A percentile compares a stretch with the other conserved stretches of the same genome.
Conservation (phyloP, 169 alveolate genomes). For the Eimeria sp. region DNA sequence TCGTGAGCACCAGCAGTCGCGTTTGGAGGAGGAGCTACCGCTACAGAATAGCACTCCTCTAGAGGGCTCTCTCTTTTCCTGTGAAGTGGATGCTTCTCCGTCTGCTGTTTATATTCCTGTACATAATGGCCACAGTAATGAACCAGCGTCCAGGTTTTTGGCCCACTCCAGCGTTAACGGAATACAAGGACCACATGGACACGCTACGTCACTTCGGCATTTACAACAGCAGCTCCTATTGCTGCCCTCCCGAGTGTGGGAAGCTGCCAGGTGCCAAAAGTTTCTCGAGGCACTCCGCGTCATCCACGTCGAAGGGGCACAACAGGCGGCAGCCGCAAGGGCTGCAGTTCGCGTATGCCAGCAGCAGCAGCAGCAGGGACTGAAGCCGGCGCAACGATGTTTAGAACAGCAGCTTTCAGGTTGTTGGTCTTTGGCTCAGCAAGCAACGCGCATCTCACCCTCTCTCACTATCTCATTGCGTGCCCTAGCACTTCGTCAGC, state of each 20-base stretch:
- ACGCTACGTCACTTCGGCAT: not conserved
- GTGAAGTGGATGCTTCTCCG: constrained; percentile 12
- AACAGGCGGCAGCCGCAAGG: constrained; percentile 8
- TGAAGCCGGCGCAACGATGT: not conserved
- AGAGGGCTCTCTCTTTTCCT: constrained; percentile 40
- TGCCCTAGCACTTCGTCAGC: constrained; percentile 53
- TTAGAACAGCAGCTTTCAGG: constrained; percentile 14
- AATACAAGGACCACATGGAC: not conserved
- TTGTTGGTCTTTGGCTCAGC: constrained; percentile 63
- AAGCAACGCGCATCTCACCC: not conserved
- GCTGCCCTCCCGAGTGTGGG: constrained; percentile 62
- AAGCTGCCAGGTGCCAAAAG: constrained; percentile 38
- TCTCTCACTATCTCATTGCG: constrained; percentile 28
- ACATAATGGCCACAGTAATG: not conserved
- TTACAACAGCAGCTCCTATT: constrained; percentile 48
- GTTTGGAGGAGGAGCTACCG: constrained; percentile 16
- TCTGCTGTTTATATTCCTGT: too few relatives aligned
- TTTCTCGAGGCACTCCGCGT: constrained; percentile 57
- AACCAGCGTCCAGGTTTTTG: not conserved
- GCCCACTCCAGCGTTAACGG: not conserved
- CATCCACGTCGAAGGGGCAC: not conserved
- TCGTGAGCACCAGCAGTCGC: not conserved
- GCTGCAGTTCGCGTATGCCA: constrained; percentile 28
- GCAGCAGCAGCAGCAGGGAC: constrained; percentile 29
- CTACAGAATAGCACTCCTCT: constrained; percentile 59